These are phyloP conservation scores for Ormosia emarginata DNA, from an alignment of 306 rosid species.

Conservation along the genomic window DNA sequence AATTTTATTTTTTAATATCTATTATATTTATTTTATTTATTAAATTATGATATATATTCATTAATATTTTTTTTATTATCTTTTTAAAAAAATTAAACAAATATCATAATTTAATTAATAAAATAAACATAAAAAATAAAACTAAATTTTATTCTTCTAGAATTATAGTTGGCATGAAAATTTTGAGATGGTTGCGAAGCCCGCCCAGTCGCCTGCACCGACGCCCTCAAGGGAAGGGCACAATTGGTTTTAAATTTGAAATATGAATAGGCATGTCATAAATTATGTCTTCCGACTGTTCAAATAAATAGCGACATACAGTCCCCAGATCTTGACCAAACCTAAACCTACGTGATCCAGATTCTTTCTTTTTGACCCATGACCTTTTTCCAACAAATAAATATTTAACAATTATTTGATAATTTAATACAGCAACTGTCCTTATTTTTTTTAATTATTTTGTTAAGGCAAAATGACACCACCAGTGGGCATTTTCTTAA, in stretches of 20 bases:
- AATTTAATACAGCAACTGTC: constrained; percentile 9
- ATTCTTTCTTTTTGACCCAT: not conserved
- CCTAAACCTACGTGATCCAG: not conserved
- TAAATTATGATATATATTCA: too few relatives aligned
- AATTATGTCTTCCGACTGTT: not conserved
- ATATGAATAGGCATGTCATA: not conserved
- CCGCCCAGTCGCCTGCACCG: not conserved
- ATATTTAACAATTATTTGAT: not conserved
- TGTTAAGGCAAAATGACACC: not conserved
- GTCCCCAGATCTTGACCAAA: constrained; percentile 26
- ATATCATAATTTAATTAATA: too few relatives aligned
- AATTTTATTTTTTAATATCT: too few relatives aligned
- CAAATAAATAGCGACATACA: not conserved
- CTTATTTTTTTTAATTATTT: not conserved
- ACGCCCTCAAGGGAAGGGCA: not conserved
- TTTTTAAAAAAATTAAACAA: too few relatives aligned
- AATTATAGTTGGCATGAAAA: not conserved
- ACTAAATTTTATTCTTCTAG: too few relatives aligned
- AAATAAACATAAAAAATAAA: too few relatives aligned
- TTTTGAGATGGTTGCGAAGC: not conserved
- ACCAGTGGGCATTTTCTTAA: not conserved
- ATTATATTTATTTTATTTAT: too few relatives aligned
- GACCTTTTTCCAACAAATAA: not conserved
- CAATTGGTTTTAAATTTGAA: constrained; percentile 8
- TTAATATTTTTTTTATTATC: too few relatives aligned